Evolutionary conservation across 2,329 filamentous ascomycete species (phyloP).

Genomic region (Calonectria pseudoturangicola): DNA sequence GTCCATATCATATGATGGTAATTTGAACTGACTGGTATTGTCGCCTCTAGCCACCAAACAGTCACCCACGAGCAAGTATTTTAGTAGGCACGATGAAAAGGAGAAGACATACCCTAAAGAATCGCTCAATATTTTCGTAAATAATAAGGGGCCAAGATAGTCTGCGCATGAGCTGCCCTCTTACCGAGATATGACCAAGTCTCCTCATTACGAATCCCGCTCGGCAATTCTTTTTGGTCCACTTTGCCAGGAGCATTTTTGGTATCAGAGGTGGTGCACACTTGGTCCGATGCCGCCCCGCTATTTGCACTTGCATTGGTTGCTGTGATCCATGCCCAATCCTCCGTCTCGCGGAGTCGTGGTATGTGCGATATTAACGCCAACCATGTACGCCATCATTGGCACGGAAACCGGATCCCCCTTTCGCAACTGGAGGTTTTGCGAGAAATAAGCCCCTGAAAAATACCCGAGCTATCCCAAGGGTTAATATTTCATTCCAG

Average conservation of each 20-base stretch:
- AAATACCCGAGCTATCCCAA: not conserved
- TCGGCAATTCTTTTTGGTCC: not conserved
- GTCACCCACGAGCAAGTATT: not conserved
- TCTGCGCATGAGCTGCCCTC: not conserved
- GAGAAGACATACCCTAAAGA: not conserved
- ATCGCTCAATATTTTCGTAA: not conserved
- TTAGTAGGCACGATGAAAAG: not conserved
- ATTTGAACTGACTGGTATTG: not conserved
- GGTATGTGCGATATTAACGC: slow-evolving; percentile 15
- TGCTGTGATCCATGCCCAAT: slow-evolving; percentile 19
- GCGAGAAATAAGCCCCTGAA: not conserved
- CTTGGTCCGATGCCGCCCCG: not conserved
- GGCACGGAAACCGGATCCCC: not conserved
- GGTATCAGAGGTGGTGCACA: slow-evolving; percentile 3
- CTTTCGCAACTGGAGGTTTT: not conserved
- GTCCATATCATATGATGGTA: not conserved
- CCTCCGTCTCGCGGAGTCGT: slow-evolving; percentile 5
- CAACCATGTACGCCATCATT: not conserved
- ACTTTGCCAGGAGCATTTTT: not conserved
- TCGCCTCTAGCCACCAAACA: not conserved
- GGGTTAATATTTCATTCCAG: not conserved
- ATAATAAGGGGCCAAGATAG: not conserved
- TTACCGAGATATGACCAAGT: not conserved
- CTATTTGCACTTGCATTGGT: slow-evolving; percentile 26
- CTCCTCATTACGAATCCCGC: not conserved